Base-by-base conservation (phyloP, 805 yeast species). In the Saccharomycopsis javanensis region DNA sequence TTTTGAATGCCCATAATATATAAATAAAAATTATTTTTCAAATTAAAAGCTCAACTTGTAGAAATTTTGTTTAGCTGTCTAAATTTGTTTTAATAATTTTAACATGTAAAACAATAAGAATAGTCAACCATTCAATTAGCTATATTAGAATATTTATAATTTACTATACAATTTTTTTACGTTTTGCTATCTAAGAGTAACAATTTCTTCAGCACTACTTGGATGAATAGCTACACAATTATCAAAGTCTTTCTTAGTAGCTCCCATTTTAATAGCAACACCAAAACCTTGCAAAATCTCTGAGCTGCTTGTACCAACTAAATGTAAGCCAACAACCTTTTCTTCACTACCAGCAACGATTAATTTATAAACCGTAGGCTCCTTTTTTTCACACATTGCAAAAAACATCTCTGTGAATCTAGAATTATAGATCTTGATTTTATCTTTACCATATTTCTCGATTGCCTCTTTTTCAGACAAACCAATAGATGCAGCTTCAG, bases 281-380 rank as follows among this genome's bases (percentile, higher is more conserved):
- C 98, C 99, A 67, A 94, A 94, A 38, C 99, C 99, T 77, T 94
- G 99, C 65, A 94, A 78, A 59, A 94, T 91, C 72, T 94, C 99
- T 33, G 96, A 82, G 55, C 94, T 82, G 7, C 81, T 73, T 67
- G 91, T 98, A 61, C 99, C 99, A 64, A 91, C 87, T 57, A 94
- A 72, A 71, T 94, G 99, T 64, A 94, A 74, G 30, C 99, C 99
- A 60, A 94, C 95, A 57, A 94, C 96, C 73, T 88, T 91, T 72
- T 94, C 98, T 46, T 88, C 83, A 51, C 79, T 73, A 16, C 97
- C 96, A 34, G 83, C 79, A 67, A 82, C 79, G 52, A 94, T 77
- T 59, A 94, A 72, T 72, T 89, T 90, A 77, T 94, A 94, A 38
- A 82, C 83, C 28, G 96, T 88, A 62, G 96, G 96, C 13, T 86